Percentiles rank a stretch among this genome's conserved stretches.
Conservation (phyloP, 2,329 filamentous ascomycete species). For the Cadophora sp. region DNA sequence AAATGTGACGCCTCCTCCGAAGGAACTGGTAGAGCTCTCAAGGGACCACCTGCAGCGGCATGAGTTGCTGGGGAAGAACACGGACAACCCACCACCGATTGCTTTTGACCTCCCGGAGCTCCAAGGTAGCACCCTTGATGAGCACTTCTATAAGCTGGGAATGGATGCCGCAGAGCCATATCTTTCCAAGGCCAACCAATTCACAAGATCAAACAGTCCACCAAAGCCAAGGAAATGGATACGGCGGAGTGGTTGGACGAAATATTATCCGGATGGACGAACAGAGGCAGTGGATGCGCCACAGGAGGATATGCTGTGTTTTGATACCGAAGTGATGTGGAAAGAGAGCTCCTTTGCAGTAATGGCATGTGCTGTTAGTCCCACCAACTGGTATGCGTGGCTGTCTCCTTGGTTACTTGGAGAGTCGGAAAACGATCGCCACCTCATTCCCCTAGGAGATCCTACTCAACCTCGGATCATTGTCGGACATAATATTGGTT, state of each 20-base stretch:
- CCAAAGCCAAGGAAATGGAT: conserved; percentile 75
- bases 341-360: conserved; percentile 91
- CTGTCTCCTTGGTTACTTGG: conserved; percentile 92
- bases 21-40: conserved; percentile 79
- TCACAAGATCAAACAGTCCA: conserved; percentile 67
- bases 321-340: conserved; percentile 97
- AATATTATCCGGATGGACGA: conserved; percentile 78
- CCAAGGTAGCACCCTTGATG: conserved; percentile 82
- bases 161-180: conserved; percentile 88
- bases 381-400: conserved; percentile 96
- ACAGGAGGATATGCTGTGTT: conserved; percentile 82
- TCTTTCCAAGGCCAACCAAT: conserved; percentile 75
- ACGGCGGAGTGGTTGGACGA: conserved; percentile 88
- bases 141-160: conserved; percentile 91
- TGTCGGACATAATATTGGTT: conserved; percentile 95
- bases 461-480: conserved; percentile 75
- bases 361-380: conserved; percentile 93
- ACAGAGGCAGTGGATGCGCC: conserved; percentile 78
- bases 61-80: conserved; percentile 89
- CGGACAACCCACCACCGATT: conserved; percentile 76
- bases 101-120: conserved; percentile 85
- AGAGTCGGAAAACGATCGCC: conserved; percentile 77
- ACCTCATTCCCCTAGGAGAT: conserved; percentile 88
- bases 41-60: conserved; percentile 84
- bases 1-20: conserved; percentile 61